phyloP scores from a whole-genome alignment of 2,329 filamentous ascomycete species.

The Periconia sp. region DNA sequence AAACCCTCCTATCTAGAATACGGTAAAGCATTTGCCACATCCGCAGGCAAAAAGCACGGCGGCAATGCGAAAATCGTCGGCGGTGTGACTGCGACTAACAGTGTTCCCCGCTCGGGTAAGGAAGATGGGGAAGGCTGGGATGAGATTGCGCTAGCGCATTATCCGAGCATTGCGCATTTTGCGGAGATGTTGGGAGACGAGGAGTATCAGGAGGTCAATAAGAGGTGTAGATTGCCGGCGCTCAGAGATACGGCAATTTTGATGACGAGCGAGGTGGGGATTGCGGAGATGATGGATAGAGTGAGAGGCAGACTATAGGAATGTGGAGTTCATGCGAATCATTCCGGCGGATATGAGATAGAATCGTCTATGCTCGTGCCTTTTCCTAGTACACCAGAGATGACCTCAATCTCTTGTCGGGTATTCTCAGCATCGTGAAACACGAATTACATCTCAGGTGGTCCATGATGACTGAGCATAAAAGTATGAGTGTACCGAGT shows the following conservation, averaged over 20 bases:
- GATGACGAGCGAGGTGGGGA: slow-evolving; percentile 59
- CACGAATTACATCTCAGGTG: too few species aligned
- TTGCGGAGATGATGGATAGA: slow-evolving; percentile 19
- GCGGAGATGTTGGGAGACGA: slow-evolving; percentile 64
- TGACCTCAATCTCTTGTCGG: too few species aligned
- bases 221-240: slow-evolving; percentile 57
- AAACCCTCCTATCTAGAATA: slow-evolving; percentile 64
- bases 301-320: not conserved
- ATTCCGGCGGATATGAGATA: too few species aligned
- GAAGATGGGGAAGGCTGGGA: slow-evolving; percentile 56
- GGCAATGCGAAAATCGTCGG: slow-evolving; percentile 68
- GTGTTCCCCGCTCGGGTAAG: slow-evolving; percentile 22
- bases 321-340: too few species aligned
- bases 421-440: too few species aligned
- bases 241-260: slow-evolving; percentile 61
- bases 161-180: slow-evolving; percentile 67
- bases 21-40: slow-evolving; percentile 58
- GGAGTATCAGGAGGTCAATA: slow-evolving; percentile 66
- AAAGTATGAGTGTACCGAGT: too few species aligned
- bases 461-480: too few species aligned
- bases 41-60: slow-evolving; percentile 60
- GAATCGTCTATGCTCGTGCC: too few species aligned
- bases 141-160: slow-evolving; percentile 69
- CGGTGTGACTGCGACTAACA: not conserved
- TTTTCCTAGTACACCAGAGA: too few species aligned